Evolutionary conservation across 306 rosid species (phyloP), one percentile per base, ranked within the genome.

Genomic region (Aeschynomene evenia): DNA sequence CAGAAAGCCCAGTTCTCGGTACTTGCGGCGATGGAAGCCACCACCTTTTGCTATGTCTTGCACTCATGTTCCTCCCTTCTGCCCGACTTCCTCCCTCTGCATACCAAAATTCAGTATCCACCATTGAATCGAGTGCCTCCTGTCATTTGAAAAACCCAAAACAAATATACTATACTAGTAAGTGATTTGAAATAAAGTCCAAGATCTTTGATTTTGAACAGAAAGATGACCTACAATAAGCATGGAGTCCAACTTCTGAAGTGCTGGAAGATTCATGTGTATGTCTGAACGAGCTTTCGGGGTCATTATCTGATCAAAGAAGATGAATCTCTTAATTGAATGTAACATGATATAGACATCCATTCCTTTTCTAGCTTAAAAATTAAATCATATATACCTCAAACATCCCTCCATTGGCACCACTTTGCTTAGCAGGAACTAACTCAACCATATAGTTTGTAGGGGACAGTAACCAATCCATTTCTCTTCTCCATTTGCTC

Each of bases 191-290:
- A 40, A 79, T n/a, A 29, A 10, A 10, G 29, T 72, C 57, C 49
- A 46, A 46, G 56, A 55, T 46, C 23, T 13, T 57, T 71, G 20
- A 19, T 43, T 65, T 61, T 28, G 45, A 75, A 60, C 63, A 39
- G 63, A 73, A 26, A 75, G 78, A 72, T 61, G 81, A 66, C 98
- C 28, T 81, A 94, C 98, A 78, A 90, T 85, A 29, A 94, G 93
- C 96, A 94, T 90, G 56, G 97, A 88, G 66, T 94, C 97, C 85
- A 94, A 83, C 83, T 94, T 94, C 81, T 84, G 87, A 66, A 94
- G 98, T 36, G 97, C 98, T 10, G 98, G 98, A 71, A 94, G 92
- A 81, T 94, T 94, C 85, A 90, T 78, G 49, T 88, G 97, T 77
- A 94, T 80, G 77, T 94, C 98, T 18, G 88, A 88, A 24, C 98